These are phyloP conservation scores for Diddensiella transvaalensis DNA, from an alignment of 805 yeast species.

Conservation along the genomic window DNA sequence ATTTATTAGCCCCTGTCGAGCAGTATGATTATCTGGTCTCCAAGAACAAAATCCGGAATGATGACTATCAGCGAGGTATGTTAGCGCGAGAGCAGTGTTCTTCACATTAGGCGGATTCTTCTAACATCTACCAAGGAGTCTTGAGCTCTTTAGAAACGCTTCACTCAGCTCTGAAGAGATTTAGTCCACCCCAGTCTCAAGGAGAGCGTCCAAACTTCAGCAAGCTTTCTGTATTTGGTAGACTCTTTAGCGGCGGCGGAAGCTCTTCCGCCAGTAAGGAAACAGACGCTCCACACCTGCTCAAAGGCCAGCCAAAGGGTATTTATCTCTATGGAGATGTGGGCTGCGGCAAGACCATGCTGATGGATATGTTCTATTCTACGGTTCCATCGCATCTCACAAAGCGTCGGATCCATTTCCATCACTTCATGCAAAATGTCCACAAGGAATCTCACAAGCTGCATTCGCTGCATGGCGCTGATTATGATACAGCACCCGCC, in stretches of 20 bases:
- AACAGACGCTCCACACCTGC: conserved; percentile 16
- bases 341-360: conserved; percentile 98
- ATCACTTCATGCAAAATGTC: conserved; percentile 92
- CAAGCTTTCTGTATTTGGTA: conserved; percentile 25
- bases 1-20: conserved; percentile 28
- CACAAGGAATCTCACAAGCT: conserved; percentile 85
- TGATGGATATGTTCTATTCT: conserved; percentile 90
- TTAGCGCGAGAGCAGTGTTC: no score
- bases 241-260: conserved; percentile 5
- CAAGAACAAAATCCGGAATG: conserved; percentile 47
- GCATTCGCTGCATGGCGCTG: conserved; percentile 59
- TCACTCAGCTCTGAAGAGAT: conserved; percentile 50
- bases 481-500: conserved; percentile 77
- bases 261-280: no score
- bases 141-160: conserved; percentile 58
- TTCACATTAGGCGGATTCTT: no score
- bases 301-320: conserved; percentile 61
- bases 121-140: conserved; percentile 40
- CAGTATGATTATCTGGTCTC: conserved; percentile 35
- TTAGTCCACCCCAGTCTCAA: conserved; percentile 52
- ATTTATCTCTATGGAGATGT: conserved; percentile 95
- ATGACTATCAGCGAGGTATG: conserved; percentile 65
- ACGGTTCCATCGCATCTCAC: conserved; percentile 77
- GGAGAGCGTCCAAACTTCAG: conserved; percentile 51
- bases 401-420: conserved; percentile 85